A percentile compares a stretch with the other conserved stretches of the same genome.
Conservation (phyloP, 768 basidiomycete species). For the Xerocomus brunneocitrinus region DNA sequence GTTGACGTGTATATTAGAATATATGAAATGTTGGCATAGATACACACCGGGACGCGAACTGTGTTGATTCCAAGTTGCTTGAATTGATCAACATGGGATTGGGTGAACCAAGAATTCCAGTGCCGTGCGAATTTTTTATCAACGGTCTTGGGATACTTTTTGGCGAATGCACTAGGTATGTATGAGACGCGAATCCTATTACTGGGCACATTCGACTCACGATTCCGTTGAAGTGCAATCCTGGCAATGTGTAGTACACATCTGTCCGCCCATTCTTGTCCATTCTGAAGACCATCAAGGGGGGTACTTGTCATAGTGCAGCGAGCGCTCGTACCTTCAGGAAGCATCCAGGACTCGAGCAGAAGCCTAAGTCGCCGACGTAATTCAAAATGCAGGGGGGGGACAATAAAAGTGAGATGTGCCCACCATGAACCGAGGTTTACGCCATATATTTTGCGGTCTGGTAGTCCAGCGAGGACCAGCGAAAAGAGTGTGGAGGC, state of each 20-base stretch:
- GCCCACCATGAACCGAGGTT: conserved; percentile 64
- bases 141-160: conserved; percentile 53
- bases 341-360: conserved; percentile 81
- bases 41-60: conserved; percentile 66
- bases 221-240: conserved; percentile 65
- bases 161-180: conserved; percentile 48
- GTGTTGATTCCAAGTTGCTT: conserved; percentile 60
- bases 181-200: not conserved
- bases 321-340: conserved; percentile 41
- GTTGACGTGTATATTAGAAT: not conserved
- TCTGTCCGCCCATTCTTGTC: conserved; percentile 67
- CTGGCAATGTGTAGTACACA: conserved; percentile 50
- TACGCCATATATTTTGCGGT: conserved; percentile 60
- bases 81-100: conserved; percentile 55
- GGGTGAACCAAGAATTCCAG: conserved; percentile 73
- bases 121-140: conserved; percentile 58
- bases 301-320: not conserved
- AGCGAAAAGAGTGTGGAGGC: conserved; percentile 12
- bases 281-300: conserved; percentile 45
- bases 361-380: conserved; percentile 51
- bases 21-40: not conserved
- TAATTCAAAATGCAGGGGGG: not conserved
- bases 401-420: not conserved
- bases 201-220: conserved; percentile 31
- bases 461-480: conserved; percentile 19